Base-by-base conservation (phyloP, 768 basidiomycete species). In the Leccinellum albellum region DNA sequence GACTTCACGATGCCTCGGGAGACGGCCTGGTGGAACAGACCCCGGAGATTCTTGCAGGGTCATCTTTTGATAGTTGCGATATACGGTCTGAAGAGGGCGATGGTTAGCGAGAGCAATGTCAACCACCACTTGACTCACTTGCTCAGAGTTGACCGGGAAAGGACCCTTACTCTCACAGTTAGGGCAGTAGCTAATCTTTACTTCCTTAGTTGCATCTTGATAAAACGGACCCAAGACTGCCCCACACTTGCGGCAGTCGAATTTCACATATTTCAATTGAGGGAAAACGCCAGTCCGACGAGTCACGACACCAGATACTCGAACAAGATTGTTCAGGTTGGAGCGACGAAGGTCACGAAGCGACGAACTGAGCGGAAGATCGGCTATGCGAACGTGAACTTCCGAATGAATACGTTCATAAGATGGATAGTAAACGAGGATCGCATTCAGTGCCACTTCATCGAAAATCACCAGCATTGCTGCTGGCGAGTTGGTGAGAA, bases 251-350 rank as follows among this genome's bases (percentile, higher is more conserved):
- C 82, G 82, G 73, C 97, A 99, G 71, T 98, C 94, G 66, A 99
- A 99, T 71, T 98, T 98, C 72, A 99, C 95, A 67, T 98, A 97
- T 76, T 99, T 98, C 58, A 99, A 78, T 72, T 99, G 97, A n/a
- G 97, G 97, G 74, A 98, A 98, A 10, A 99, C 95, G 10, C 97
- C 96, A 9, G 87, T 93, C 37, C 97, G 82, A 56, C 97, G 79
- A 1, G 97, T 99, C 46, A 99, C 97, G 17, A 99, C 97, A 13
- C 97, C 97, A 8, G 88, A 85, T 7, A 99, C 90, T 35, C 97
- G 89, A 31, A 99, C 94, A 44, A 99, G 87, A 62, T 91, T 94
- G 77, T 98, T 98, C 50, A 98, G 81, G 68, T 98, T 89, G 40
- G 84, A 81, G 49, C 97, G 88, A 26, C 97, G 88, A 33, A 99